Conservation (phyloP, 1,139 yeast genomes). For the Suhomyces anneliseae region DNA sequence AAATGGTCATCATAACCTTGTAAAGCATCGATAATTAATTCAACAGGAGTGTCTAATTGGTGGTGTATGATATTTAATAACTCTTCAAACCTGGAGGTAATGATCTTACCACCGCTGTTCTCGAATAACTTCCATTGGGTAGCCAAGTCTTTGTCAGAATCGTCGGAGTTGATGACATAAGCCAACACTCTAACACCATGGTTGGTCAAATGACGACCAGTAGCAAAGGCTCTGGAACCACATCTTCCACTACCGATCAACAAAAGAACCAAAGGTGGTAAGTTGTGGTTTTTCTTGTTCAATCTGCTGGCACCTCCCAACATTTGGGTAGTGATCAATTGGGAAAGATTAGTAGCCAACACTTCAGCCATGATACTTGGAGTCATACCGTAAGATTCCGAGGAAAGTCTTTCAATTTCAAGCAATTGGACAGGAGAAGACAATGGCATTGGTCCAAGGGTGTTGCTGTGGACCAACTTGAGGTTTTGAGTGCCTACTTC, state of each 20-base stretch:
- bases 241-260: conserved; percentile 73
- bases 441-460: conserved; percentile 46
- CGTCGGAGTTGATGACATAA: conserved; percentile 43
- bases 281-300: conserved; percentile 60
- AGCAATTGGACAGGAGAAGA: conserved; percentile 80
- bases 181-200: conserved; percentile 72
- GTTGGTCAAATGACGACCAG: conserved; percentile 78
- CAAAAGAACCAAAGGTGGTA: conserved; percentile 74
- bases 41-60: conserved; percentile 71
- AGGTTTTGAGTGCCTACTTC: conserved; percentile 13
- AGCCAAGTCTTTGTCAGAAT: conserved; percentile 28
- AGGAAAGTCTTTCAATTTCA: conserved; percentile 69
- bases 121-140: conserved; percentile 56
- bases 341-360: conserved; percentile 67
- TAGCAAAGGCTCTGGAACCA: conserved; percentile 74
- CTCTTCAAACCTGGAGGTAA: conserved; percentile 34
- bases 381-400: conserved; percentile 53
- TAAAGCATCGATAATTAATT: conserved; percentile 74
- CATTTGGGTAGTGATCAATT: conserved; percentile 52
- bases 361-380: conserved; percentile 60
- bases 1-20: conserved; percentile 80
- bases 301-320: conserved; percentile 71
- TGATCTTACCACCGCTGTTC: conserved; percentile 43
- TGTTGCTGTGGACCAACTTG: conserved; percentile 24
- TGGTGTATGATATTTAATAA: conserved; percentile 34